These are phyloP conservation scores for Coemansia sp. DNA, from an alignment of 192 early-diverging fungal genomes.

Conservation along the genomic window DNA sequence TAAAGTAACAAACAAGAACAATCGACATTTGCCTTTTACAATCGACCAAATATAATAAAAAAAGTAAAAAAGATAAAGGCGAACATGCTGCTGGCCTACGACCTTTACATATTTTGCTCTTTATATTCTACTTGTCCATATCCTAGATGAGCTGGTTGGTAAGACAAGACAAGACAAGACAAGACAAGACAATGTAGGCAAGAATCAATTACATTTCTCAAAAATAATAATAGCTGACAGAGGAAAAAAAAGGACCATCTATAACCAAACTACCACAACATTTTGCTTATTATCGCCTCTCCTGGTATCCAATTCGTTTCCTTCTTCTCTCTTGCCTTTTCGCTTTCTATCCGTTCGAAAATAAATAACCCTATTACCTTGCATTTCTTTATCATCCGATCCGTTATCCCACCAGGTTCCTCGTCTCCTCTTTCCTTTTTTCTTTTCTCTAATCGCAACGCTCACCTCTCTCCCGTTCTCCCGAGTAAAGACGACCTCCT, in stretches of 20 bases:
- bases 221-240: neutral
- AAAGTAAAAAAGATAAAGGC: too few species aligned
- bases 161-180: conserved; percentile 2
- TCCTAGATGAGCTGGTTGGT: neutral
- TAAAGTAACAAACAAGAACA: conserved; percentile 1
- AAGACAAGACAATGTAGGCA: neutral
- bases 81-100: too few species aligned
- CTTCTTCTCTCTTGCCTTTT: too few species aligned
- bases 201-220: neutral
- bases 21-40: neutral
- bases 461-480: neutral
- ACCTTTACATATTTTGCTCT: neutral
- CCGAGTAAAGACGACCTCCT: neutral
- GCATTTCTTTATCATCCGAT: too few species aligned
- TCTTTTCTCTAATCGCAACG: neutral
- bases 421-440: neutral
- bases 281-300: too few species aligned
- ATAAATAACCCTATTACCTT: too few species aligned
- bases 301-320: too few species aligned
- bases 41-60: too few species aligned
- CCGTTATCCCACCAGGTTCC: neutral
- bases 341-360: too few species aligned
- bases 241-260: neutral
- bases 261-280: too few species aligned
- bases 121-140: neutral